Percentiles rank a stretch among this genome's conserved stretches.
phyloP scores from a whole-genome alignment of 2,329 filamentous ascomycete genomes.

The Diaporthe velutina region DNA sequence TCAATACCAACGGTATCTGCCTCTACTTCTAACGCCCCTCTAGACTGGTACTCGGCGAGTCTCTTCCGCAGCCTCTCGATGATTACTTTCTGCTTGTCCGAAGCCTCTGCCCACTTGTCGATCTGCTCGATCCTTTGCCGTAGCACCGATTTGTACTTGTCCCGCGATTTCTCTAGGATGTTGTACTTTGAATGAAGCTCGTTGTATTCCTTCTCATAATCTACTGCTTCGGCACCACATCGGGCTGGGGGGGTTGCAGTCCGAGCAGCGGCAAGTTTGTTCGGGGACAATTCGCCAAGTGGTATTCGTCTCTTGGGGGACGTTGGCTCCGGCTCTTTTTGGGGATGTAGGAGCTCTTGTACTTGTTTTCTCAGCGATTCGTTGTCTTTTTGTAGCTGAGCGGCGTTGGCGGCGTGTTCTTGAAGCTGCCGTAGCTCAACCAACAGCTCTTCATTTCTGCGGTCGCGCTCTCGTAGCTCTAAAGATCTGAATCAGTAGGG shows the following conservation, averaged over 20 bases:
- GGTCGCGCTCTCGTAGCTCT: slow-evolving; percentile 46
- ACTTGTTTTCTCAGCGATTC: slow-evolving; percentile 55
- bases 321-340: slow-evolving; percentile 31
- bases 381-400: slow-evolving; percentile 58
- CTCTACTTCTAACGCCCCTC: background rate
- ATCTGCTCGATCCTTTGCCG: slow-evolving; percentile 57
- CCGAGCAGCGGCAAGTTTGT: slow-evolving; percentile 20
- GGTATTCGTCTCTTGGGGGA: slow-evolving; percentile 20
- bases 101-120: slow-evolving; percentile 60
- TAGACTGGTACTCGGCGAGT: slow-evolving; percentile 22
- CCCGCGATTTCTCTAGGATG: slow-evolving; percentile 57
- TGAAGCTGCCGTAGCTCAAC: slow-evolving; percentile 53
- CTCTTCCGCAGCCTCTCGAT: slow-evolving; percentile 58
- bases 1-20: background rate
- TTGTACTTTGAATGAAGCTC: slow-evolving; percentile 56
- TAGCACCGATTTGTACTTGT: slow-evolving; percentile 53
- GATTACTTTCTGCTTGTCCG: slow-evolving; percentile 57
- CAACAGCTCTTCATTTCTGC: slow-evolving; percentile 44
- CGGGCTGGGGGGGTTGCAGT: background rate
- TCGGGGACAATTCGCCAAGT: slow-evolving; percentile 39
- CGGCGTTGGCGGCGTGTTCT: slow-evolving; percentile 48
- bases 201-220: slow-evolving; percentile 40
- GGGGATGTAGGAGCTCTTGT: slow-evolving; percentile 44
- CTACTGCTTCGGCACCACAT: background rate
- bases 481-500: slow-evolving; percentile 8